Evolutionary conservation across 2,329 filamentous ascomycete species (phyloP), one percentile per base, ranked within the genome.

Genomic region (Ascochyta rabiei): DNA sequence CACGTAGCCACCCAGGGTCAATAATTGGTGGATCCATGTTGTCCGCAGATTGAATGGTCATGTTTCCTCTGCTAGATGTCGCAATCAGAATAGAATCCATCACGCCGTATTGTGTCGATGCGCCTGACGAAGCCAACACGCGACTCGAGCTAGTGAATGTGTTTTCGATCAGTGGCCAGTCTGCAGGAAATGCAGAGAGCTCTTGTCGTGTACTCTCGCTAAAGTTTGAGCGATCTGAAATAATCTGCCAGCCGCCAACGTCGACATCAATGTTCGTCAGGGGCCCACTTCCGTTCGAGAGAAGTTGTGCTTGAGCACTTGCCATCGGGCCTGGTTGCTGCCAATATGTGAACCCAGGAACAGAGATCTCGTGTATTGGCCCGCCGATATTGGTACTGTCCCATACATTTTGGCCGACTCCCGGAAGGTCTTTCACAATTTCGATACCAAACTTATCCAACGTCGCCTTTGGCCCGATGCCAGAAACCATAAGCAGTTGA

Each of bases 401-500:
- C 53, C 38, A 51, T 26, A 63, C 46, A 39, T 60, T 61, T 39
- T 70, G 62, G 15, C 69, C 68, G 1, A 72, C 69, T 15, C 63
- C 66, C 3, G 59, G 48, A 12, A 40, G 48, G 30, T 70, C 59
- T 1, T 48, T 28, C 13, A 71, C 37, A 1, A 70, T 53, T 0
- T 50, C 19, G 35, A 71, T 71, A 15, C 54, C 47, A 39, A 55
- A 51, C 4, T 50, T 15, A 6, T 59, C 2, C 6, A 71, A 54
- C 1, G 44, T 59, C 6, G 48, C 50, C 6, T 30, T 39, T 4
- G 62, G 65, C 6, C 75, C 75, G 24, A 76, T 64, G 10, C 74
- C 75, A 4, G 71, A 76, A 0, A 76, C 59, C 64, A 75, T 72
- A 65, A 67, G 65, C 0, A 71, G 51, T 44, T 79, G 76, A 0